Base-by-base conservation (phyloP, 2,329 filamentous ascomycete genomes). In the Xylariaceae sp. region DNA sequence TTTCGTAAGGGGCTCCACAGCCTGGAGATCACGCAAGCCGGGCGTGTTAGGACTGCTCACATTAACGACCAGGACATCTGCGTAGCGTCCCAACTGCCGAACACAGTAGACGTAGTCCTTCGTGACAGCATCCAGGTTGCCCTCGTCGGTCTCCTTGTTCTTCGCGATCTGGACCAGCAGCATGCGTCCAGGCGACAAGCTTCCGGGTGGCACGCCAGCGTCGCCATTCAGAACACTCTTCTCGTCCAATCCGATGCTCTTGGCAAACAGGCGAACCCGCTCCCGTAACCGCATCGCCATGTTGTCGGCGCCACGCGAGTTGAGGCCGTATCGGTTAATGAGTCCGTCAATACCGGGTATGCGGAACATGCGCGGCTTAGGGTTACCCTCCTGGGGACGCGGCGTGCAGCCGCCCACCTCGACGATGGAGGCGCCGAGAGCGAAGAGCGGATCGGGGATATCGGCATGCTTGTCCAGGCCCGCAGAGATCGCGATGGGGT, bases 41-140 rank as follows among this genome's bases (percentile, higher is more conserved):
- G 93, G 93, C 0, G 93, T 97, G 76, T 99, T 99, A 23, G 94
- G 94, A 67, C 90, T 95, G 70, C 92, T 96, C 53, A 99, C 94
- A 69, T 99, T 99, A 70, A 99, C 94, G 6, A 97, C 93, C n/a
- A 99, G 78, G 42, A 99, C 88, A 70, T 99, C 94, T 9, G 94
- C 92, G 72, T 96, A 99, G 54, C 82, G 88, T 3, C 88, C 94
- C 44, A 99, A 78, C 51, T 87, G 82, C 57, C 88, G 80, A 2
- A 97, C 92, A 68, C 93, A 96, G 73, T 89, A 90, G n/a, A 94
- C 89, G 71, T 97, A 97, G 71, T 88, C 85, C 67, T 88, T 84
- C 23, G 83, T 81, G 54, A 97, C 88, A 37, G 92, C 92, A 48
- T 88, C 83, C 61, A 96, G 88, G 71, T 97, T 90, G 52, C 81